Evolutionary conservation across 306 rosid species (phyloP).

Genomic region (Hippophae gyantsensis): DNA sequence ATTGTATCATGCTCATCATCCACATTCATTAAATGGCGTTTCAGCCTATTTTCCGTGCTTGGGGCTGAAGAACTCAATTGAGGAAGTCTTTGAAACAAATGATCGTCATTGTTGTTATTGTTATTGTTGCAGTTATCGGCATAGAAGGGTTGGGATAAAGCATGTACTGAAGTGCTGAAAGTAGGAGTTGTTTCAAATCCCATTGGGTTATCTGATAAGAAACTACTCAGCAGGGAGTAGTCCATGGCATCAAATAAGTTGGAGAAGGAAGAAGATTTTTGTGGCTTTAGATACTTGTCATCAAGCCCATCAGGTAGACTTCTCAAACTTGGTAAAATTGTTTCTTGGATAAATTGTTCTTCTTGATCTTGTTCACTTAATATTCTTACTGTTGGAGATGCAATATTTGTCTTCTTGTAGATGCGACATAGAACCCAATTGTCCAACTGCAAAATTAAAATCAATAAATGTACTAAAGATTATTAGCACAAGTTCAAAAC

Average conservation of each 20-base stretch:
- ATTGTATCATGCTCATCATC: slow-evolving; percentile 18
- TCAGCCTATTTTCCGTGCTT: slow-evolving; percentile 25
- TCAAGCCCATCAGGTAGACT: background rate
- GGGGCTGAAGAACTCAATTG: slow-evolving; percentile 16
- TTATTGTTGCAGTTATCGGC: background rate
- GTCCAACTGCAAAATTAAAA: slow-evolving; percentile 32
- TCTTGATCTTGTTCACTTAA: slow-evolving; percentile 22
- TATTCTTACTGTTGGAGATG: slow-evolving; percentile 18
- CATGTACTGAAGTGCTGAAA: slow-evolving; percentile 15
- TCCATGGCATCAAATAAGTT: slow-evolving; percentile 49
- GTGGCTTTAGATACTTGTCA: slow-evolving; percentile 25
- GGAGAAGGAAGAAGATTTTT: slow-evolving; percentile 47
- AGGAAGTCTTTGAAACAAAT: slow-evolving; percentile 25
- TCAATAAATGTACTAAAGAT: no score
- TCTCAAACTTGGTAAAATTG: slow-evolving; percentile 19
- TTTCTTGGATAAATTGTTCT: slow-evolving; percentile 15
- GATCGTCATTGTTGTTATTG: background rate
- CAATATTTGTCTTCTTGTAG: slow-evolving; percentile 34
- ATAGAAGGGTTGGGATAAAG: slow-evolving; percentile 12
- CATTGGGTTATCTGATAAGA: slow-evolving; percentile 33
- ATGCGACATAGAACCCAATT: slow-evolving; percentile 57
- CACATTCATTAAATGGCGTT: slow-evolving; percentile 28
- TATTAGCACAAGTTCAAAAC: no score
- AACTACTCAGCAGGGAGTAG: slow-evolving; percentile 37
- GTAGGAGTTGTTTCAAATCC: slow-evolving; percentile 21